Evolutionary conservation across 139 green algal genomes (phyloP).

Genomic region (Micractinium conductrix): DNA sequence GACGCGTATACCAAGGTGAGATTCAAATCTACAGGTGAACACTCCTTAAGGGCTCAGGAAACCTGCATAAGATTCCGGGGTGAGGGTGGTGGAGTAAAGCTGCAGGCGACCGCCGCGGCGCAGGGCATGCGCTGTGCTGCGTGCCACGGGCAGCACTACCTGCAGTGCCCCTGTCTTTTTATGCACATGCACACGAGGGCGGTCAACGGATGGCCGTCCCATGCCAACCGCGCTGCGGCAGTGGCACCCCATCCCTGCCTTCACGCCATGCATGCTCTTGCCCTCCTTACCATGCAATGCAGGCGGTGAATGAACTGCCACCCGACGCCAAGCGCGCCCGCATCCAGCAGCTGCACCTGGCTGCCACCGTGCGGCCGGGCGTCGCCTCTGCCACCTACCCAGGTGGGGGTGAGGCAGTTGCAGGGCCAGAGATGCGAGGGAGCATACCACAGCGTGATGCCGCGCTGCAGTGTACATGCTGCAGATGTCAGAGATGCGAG

Average conservation of each 20-base stretch:
- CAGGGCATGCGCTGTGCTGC: no score
- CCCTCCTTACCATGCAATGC: not conserved
- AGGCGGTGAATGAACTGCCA: constrained; percentile 27
- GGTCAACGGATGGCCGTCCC: not conserved
- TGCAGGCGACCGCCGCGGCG: no score
- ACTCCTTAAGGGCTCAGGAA: no score
- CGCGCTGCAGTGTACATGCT: no score
- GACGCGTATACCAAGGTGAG: constrained; percentile 35
- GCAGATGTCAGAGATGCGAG: no score
- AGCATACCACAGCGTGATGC: not conserved
- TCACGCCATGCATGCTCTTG: not conserved
- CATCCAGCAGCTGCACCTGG: constrained; percentile 46
- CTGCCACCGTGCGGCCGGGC: constrained; percentile 16
- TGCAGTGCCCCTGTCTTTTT: not conserved
- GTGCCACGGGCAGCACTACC: not conserved
- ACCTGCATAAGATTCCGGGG: no score
- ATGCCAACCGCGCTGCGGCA: not conserved
- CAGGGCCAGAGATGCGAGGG: not conserved
- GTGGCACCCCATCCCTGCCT: not conserved
- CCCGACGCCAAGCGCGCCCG: constrained; percentile 30
- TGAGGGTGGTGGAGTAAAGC: no score
- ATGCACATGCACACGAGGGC: not conserved
- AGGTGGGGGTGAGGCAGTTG: not conserved
- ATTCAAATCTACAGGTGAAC: not conserved
- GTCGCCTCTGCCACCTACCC: constrained; percentile 38